Conservation (phyloP, 2,329 filamentous ascomycete species). For the Ilyonectria mors-panacis region DNA sequence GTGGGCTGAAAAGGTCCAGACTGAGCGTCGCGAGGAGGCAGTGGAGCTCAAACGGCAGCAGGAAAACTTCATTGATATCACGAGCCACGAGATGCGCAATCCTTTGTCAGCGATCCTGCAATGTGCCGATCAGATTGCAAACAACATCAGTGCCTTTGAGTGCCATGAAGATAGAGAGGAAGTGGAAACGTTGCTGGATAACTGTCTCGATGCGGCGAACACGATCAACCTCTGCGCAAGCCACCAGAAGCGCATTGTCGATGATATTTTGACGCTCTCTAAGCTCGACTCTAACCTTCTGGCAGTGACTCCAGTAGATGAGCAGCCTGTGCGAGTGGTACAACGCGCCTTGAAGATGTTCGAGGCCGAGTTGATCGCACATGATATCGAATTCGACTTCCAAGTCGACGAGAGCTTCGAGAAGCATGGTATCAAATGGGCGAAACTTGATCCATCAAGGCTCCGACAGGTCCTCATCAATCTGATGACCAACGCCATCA, state of each 20-base stretch:
- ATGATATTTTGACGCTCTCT: conserved; percentile 76
- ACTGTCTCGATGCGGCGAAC: conserved; percentile 81
- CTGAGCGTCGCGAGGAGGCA: conserved; percentile 82
- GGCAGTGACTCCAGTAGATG: conserved; percentile 78
- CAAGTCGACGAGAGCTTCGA: conserved; percentile 77
- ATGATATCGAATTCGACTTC: conserved; percentile 80
- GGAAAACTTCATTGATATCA: conserved; percentile 82
- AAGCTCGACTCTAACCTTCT: conserved; percentile 81
- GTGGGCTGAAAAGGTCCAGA: conserved; percentile 86
- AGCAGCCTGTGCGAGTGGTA: conserved; percentile 78
- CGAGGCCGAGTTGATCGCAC: conserved; percentile 79
- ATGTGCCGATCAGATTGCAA: conserved; percentile 80
- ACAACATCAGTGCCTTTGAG: conserved; percentile 63
- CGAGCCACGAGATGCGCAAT: conserved; percentile 83
- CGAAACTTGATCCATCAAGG: conserved; percentile 81
- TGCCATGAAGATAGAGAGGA: conserved; percentile 57
- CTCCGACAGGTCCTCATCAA: conserved; percentile 84
- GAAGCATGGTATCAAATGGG: conserved; percentile 77
- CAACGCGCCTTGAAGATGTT: conserved; percentile 84
- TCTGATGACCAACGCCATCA: conserved; percentile 78
- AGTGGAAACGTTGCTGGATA: conserved; percentile 65
- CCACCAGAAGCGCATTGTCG: conserved; percentile 82
- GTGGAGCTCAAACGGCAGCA: conserved; percentile 83
- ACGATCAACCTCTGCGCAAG: conserved; percentile 86
- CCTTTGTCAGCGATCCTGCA: conserved; percentile 82